A percentile compares a stretch with the other conserved stretches of the same genome.
phyloP scores from a whole-genome alignment of 768 basidiomycete species.

The Hericium alpestre region DNA sequence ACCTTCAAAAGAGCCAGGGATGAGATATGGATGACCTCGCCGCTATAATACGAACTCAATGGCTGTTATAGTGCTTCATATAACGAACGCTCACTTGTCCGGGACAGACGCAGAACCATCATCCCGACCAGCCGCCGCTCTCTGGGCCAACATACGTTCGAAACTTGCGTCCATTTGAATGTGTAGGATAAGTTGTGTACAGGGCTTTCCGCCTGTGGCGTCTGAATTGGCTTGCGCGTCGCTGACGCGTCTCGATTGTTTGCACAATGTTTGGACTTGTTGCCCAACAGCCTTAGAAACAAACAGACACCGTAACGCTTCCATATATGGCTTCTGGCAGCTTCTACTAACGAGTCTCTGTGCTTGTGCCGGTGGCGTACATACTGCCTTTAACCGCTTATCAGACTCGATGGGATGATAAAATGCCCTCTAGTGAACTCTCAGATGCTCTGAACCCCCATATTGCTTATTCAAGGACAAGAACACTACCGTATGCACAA shows the following conservation, averaged over 20 bases:
- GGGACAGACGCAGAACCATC: slow-evolving; percentile 47
- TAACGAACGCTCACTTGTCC: slow-evolving; percentile 51
- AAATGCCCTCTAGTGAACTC: slow-evolving; percentile 63
- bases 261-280: slow-evolving; percentile 11
- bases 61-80: slow-evolving; percentile 1
- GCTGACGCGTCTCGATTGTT: slow-evolving; percentile 16
- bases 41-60: slow-evolving; percentile 32
- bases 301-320: slow-evolving; percentile 11
- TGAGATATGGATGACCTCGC: slow-evolving; percentile 94
- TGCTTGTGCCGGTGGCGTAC: too few species aligned
- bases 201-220: too few species aligned
- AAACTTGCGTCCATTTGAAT: slow-evolving; percentile 20
- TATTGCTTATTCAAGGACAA: slow-evolving; percentile 28
- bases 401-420: background rate
- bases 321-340: slow-evolving; percentile 15
- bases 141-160: slow-evolving; percentile 25
- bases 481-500: slow-evolving; percentile 1
- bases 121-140: slow-evolving; percentile 5
- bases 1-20: slow-evolving; percentile 96
- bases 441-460: slow-evolving; percentile 72
- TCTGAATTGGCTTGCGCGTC: background rate
- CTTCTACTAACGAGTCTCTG: background rate
- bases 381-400: too few species aligned
- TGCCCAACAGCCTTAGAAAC: slow-evolving; percentile 18
- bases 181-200: background rate